Evolutionary conservation across 345 rosid species (phyloP).

Genomic region (Murraya koenigii): DNA sequence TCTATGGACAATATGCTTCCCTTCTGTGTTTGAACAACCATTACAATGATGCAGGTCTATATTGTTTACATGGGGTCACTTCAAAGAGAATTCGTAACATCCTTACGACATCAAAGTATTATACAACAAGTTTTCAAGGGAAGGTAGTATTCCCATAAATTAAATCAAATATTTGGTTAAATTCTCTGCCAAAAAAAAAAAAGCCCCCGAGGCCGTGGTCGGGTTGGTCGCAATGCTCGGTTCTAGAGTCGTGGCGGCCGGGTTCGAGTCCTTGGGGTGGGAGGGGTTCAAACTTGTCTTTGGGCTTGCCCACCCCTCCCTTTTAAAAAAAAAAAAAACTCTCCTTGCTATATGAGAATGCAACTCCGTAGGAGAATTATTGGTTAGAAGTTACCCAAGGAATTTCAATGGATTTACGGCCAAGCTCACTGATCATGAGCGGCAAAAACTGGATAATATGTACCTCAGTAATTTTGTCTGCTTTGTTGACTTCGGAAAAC

Average conservation of each 20-base stretch:
- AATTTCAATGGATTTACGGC: slow-evolving; percentile 54
- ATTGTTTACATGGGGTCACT: slow-evolving; percentile 47
- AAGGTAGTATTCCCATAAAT: slow-evolving; percentile 4
- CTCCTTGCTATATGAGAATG: too few species aligned
- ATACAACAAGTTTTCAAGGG: slow-evolving; percentile 14
- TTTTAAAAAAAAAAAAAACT: too few species aligned
- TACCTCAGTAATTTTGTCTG: not conserved
- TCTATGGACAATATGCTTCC: not conserved
- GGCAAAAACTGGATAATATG: slow-evolving; percentile 29
- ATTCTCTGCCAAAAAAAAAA: too few species aligned
- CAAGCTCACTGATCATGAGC: slow-evolving; percentile 34
- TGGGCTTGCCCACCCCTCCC: too few species aligned
- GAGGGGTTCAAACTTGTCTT: too few species aligned
- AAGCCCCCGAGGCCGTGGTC: too few species aligned
- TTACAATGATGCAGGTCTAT: slow-evolving; percentile 13
- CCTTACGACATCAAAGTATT: slow-evolving; percentile 26
- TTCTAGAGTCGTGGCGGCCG: too few species aligned
- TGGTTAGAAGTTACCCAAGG: slow-evolving; percentile 34
- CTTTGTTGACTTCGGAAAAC: too few species aligned
- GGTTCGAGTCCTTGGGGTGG: too few species aligned
- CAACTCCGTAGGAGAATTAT: slow-evolving; percentile 7
- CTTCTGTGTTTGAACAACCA: not conserved
- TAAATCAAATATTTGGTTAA: too few species aligned
- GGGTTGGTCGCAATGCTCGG: too few species aligned
- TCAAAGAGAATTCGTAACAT: slow-evolving; percentile 11